Percentiles rank a stretch among this genome's conserved stretches.
phyloP scores from a whole-genome alignment of 2,329 filamentous ascomycete species.

The Pseudopyrenochaeta lycopersici region DNA sequence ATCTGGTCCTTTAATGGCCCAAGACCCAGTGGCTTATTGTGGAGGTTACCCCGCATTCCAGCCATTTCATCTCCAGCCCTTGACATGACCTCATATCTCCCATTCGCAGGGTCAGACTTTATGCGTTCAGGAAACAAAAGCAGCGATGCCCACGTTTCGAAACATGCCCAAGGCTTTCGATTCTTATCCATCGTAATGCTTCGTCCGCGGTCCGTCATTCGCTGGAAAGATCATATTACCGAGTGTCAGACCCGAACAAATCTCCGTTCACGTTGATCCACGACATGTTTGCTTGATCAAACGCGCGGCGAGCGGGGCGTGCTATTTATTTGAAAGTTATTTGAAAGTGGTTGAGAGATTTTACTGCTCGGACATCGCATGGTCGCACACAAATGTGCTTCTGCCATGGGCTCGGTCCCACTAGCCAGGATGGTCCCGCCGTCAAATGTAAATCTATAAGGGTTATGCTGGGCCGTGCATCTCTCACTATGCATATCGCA shows the following conservation, averaged over 20 bases:
- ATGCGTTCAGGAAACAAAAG: constrained; percentile 3
- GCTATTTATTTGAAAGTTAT: too few relatives aligned
- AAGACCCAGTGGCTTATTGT: constrained; percentile 3
- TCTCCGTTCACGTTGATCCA: neutral
- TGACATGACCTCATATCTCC: constrained; percentile 1
- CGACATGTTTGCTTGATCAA: neutral
- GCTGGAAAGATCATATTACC: constrained; percentile 2
- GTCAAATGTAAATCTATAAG: neutral
- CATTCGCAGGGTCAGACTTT: neutral
- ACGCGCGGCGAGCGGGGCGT: too few relatives aligned
- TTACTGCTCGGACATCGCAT: neutral
- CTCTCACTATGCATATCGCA: neutral
- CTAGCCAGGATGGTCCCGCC: neutral
- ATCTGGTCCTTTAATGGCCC: neutral
- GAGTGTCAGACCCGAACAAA: neutral
- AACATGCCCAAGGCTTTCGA: constrained; percentile 3
- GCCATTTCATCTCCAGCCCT: constrained; percentile 15
- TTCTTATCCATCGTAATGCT: neutral
- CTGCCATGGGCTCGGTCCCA: neutral
- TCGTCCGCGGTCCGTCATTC: neutral
- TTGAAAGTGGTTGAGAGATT: too few relatives aligned
- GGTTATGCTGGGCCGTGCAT: neutral
- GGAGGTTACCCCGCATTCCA: constrained; percentile 19
- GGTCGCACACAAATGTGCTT: neutral
- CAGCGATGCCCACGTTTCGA: constrained; percentile 8